These are phyloP conservation scores for Kwoniella bestiolae DNA, from an alignment of 768 basidiomycete genomes.

Conservation along the genomic window DNA sequence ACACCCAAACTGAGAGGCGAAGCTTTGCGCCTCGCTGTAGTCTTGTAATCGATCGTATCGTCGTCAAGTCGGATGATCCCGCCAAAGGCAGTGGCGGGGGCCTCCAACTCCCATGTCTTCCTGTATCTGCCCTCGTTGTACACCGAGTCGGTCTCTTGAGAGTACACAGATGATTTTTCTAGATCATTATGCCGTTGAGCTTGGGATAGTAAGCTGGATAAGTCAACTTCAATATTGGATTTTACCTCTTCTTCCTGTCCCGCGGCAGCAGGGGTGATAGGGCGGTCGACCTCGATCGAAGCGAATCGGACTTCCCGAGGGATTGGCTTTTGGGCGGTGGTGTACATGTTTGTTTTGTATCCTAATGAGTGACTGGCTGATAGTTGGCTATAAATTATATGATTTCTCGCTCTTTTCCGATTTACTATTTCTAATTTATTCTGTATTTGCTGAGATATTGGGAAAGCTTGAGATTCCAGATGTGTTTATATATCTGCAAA, in stretches of 20 bases:
- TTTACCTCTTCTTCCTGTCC: not conserved
- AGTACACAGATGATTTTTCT: not conserved
- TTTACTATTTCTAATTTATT: not conserved
- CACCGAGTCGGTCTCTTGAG: not conserved
- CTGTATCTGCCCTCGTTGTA: not conserved
- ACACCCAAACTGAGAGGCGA: not conserved
- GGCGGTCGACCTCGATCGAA: not conserved
- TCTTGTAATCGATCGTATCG: not conserved
- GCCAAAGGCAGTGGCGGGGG: slow-evolving; percentile 8
- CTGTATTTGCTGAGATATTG: not conserved
- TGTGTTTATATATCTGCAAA: not conserved
- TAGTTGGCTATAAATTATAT: no score
- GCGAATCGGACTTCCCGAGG: not conserved
- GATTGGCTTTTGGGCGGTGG: not conserved
- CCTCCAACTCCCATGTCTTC: slow-evolving; percentile 1
- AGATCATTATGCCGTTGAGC: slow-evolving; percentile 15
- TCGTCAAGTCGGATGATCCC: not conserved
- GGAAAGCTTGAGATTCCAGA: not conserved
- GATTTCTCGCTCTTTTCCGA: no score
- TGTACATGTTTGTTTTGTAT: not conserved
- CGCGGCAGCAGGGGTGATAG: not conserved
- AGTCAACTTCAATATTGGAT: slow-evolving; percentile 12
- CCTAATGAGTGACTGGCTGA: not conserved
- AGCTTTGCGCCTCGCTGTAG: not conserved
- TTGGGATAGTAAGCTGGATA: slow-evolving; percentile 13